These are phyloP conservation scores for Colletotrichum sansevieriae DNA, from an alignment of 2,329 filamentous ascomycete genomes.

Conservation along the genomic window DNA sequence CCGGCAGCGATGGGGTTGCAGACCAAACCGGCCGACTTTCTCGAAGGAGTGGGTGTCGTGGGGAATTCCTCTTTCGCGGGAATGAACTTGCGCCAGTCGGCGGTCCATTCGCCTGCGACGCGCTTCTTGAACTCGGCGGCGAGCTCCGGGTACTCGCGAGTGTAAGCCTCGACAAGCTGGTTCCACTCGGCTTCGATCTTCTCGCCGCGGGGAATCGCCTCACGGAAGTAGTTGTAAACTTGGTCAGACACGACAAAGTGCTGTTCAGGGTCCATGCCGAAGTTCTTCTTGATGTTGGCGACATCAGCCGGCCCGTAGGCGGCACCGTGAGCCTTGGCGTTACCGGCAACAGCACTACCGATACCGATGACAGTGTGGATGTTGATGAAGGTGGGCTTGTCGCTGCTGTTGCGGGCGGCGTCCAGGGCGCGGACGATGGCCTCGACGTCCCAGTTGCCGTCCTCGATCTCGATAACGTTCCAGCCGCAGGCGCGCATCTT, in stretches of 20 bases:
- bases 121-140: slow-evolving; percentile 61
- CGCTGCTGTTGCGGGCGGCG: slow-evolving; percentile 54
- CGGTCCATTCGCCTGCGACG: slow-evolving; percentile 60
- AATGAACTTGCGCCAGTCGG: slow-evolving; percentile 63
- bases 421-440: slow-evolving; percentile 60
- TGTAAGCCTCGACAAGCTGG: slow-evolving; percentile 57
- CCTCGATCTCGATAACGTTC: slow-evolving; percentile 66
- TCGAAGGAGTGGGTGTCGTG: slow-evolving; percentile 60
- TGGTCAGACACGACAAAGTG: slow-evolving; percentile 56
- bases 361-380: slow-evolving; percentile 68
- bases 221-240: slow-evolving; percentile 64
- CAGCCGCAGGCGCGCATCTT: slow-evolving; percentile 71
- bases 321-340: slow-evolving; percentile 69
- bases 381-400: slow-evolving; percentile 71
- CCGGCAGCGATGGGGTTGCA: slow-evolving; percentile 65
- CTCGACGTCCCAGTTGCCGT: slow-evolving; percentile 65
- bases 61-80: slow-evolving; percentile 59
- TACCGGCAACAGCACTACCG: slow-evolving; percentile 61
- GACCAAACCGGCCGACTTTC: slow-evolving; percentile 62
- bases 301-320: slow-evolving; percentile 68
- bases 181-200: slow-evolving; percentile 62
- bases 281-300: slow-evolving; percentile 51
- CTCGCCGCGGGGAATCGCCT: slow-evolving; percentile 57
- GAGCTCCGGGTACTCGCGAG: slow-evolving; percentile 61
- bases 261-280: slow-evolving; percentile 52